These are phyloP conservation scores for Aspergillus coremiiformis DNA, from an alignment of 495 filamentous ascomycete species.

Conservation along the genomic window DNA sequence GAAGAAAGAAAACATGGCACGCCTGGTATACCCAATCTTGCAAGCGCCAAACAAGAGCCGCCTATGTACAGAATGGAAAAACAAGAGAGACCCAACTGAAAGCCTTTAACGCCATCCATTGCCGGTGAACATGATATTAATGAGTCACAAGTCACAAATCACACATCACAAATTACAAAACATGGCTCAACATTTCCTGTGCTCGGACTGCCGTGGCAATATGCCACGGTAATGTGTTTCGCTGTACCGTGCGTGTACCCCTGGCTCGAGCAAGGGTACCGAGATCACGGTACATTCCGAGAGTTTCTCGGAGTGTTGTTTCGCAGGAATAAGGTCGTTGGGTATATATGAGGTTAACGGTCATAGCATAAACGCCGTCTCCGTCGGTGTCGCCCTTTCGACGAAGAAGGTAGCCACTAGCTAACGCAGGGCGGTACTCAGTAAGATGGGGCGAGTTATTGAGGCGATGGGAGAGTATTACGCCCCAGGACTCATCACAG, in stretches of 20 bases:
- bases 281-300: conserved; percentile 70
- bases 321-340: conserved; percentile 46
- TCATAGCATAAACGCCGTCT: conserved; percentile 56
- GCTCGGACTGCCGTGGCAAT: conserved; percentile 69
- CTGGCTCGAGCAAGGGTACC: conserved; percentile 63
- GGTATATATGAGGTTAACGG: conserved; percentile 58
- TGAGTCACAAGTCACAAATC: too few relatives aligned
- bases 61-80: conserved; percentile 10
- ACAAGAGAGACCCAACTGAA: conserved; percentile 1
- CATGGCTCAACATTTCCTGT: conserved; percentile 40
- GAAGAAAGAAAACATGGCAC: not conserved
- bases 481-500: conserved; percentile 74
- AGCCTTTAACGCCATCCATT: conserved; percentile 12
- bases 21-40: conserved; percentile 15
- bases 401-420: conserved; percentile 71
- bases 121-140: conserved; percentile 8
- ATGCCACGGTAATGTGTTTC: conserved; percentile 74
- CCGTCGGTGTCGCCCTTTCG: conserved; percentile 54
- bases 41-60: conserved; percentile 2
- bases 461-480: conserved; percentile 63
- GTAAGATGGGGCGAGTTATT: conserved; percentile 56
- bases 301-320: conserved; percentile 57
- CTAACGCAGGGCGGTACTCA: conserved; percentile 56
- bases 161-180: conserved; percentile 27
- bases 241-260: conserved; percentile 55